These are phyloP conservation scores for Termitomyces sp. DNA, from an alignment of 768 basidiomycete genomes.

Conservation along the genomic window DNA sequence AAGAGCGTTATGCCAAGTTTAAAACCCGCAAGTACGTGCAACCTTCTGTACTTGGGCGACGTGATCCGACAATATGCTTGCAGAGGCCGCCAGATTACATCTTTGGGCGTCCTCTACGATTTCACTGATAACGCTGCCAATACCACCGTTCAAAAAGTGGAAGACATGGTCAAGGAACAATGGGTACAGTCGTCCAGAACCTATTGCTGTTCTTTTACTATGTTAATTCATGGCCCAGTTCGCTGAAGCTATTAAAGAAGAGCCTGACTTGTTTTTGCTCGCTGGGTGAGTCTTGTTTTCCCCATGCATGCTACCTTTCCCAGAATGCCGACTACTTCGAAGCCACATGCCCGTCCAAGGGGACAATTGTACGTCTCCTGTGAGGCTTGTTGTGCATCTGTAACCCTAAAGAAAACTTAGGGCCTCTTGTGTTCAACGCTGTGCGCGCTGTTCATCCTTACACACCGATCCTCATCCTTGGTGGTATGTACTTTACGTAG, in stretches of 20 bases:
- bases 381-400: not conserved
- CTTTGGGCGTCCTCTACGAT: conserved; percentile 76
- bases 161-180: conserved; percentile 71
- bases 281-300: conserved; percentile 43
- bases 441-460: conserved; percentile 67
- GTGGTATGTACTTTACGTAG: conserved; percentile 40
- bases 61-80: not conserved
- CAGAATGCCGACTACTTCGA: not conserved
- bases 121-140: conserved; percentile 70
- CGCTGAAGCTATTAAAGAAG: conserved; percentile 68
- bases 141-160: conserved; percentile 75
- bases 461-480: conserved; percentile 82
- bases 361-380: conserved; percentile 52
- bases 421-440: conserved; percentile 70
- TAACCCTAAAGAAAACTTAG: conserved; percentile 28
- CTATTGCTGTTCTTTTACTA: not conserved
- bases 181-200: conserved; percentile 50
- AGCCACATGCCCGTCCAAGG: conserved; percentile 82
- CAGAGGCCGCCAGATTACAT: conserved; percentile 68
- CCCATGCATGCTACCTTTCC: not conserved
- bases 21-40: conserved; percentile 60
- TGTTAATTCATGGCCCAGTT: conserved; percentile 46
- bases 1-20: conserved; percentile 69
- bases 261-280: conserved; percentile 81
- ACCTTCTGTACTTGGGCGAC: not conserved